Evolutionary conservation across 1,139 yeast genomes (phyloP).

Genomic region (Yamadazyma oceani): DNA sequence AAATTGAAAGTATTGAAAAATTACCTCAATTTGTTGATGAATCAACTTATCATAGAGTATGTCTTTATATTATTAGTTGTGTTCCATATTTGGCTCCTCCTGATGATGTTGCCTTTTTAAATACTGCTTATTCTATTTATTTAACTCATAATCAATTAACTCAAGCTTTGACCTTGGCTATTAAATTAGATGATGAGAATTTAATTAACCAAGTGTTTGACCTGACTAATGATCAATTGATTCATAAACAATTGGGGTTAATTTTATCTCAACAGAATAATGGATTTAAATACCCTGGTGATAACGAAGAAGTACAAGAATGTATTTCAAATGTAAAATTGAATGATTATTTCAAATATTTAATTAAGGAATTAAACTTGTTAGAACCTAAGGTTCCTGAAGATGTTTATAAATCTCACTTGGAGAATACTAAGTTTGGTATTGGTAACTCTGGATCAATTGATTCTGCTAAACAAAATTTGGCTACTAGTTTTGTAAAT

Average conservation of each 20-base stretch:
- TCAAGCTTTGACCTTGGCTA: constrained; percentile 87
- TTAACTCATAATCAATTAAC: constrained; percentile 77
- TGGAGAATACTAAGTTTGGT: constrained; percentile 67
- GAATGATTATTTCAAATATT: constrained; percentile 75
- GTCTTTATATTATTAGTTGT: constrained; percentile 92
- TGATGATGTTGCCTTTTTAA: constrained; percentile 81
- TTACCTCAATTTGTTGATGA: constrained; percentile 84
- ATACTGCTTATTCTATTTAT: constrained; percentile 90
- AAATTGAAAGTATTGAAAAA: constrained; percentile 82
- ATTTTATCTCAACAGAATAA: constrained; percentile 86
- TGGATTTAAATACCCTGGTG: constrained; percentile 63
- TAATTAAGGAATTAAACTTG: constrained; percentile 83
- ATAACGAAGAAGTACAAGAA: constrained; percentile 78
- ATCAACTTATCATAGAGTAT: constrained; percentile 81
- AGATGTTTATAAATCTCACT: constrained; percentile 88
- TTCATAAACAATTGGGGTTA: constrained; percentile 89
- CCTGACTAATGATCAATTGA: constrained; percentile 64
- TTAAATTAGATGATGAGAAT: constrained; percentile 80
- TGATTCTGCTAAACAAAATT: constrained; percentile 92
- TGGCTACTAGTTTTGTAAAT: constrained; percentile 94
- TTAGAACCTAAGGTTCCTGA: constrained; percentile 92
- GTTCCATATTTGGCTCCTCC: constrained; percentile 96
- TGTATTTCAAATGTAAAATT: constrained; percentile 79
- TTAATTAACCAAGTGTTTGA: constrained; percentile 78
- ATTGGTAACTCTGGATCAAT: constrained; percentile 62